Evolutionary conservation across 495 filamentous ascomycete genomes (phyloP), one percentile per base, ranked within the genome.

Genomic region (Neurospora discreta): DNA sequence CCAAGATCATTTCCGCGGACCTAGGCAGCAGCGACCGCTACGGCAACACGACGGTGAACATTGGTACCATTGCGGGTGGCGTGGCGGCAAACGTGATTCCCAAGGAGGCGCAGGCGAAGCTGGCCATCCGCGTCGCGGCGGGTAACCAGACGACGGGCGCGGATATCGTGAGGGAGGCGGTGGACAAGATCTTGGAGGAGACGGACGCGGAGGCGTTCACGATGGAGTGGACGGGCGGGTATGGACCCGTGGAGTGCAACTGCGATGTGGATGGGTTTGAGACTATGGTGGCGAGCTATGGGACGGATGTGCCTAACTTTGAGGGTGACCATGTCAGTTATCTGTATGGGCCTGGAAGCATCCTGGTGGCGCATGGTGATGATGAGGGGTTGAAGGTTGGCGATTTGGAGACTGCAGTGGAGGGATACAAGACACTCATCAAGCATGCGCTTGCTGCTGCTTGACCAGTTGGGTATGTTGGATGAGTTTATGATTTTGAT

Each of bases 41-140:
- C 75, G 95, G 95, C 1, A 89, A 90, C 36, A 94, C 92, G 5
- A 98, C 95, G 0, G 79, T 97, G 65, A 98, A 98, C 75, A 86
- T 98, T 46, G 95, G 95, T 0, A 74, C 79, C 18, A 83, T 98
- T 3, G 85, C 88, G 9, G 95, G 92, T 15, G 95, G 95, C 1
- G 93, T 97, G 0, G 95, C 95, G 5, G 85, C 85, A 0, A 98
- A 98, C 77, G 94, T 98, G 8, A 92, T 98, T 52, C 89, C 95
- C 2, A 88, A 90, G 71, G 75, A 83, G 40, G 95, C 95, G 3
- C 74, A 76, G 30, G 95, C 93, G 10, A 76, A 80, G 41, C 80
- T 97, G 43, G 84, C 89, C 1, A 84, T 94, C 0, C 86, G 95
- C 13, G 85, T 98, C 69, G 95, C 95, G 0, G 87, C 85, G 23